phyloP scores from a whole-genome alignment of 1,139 yeast species.

The Magnusiomyces suaveolens region DNA sequence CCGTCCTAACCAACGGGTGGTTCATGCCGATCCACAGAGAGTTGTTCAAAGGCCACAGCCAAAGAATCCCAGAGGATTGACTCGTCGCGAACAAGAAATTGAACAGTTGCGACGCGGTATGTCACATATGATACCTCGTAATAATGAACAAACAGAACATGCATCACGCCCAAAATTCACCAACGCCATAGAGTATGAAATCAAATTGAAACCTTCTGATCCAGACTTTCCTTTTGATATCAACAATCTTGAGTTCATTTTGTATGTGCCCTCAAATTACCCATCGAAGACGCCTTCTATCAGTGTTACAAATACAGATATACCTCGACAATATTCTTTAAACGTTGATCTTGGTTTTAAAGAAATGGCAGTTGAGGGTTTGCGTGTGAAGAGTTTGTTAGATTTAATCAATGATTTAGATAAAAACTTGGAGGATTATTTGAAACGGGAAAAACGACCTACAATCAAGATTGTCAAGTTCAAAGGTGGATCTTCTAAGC shows the following conservation, averaged over 20 bases:
- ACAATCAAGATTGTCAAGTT: constrained; percentile 42
- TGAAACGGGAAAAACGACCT: constrained; percentile 50
- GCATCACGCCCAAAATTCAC: background rate
- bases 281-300: constrained; percentile 35
- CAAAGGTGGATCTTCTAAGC: constrained; percentile 13
- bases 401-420: constrained; percentile 51
- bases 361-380: constrained; percentile 39
- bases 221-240: constrained; percentile 69
- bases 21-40: constrained; percentile 11
- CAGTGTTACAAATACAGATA: constrained; percentile 50
- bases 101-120: constrained; percentile 12
- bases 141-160: constrained; percentile 6
- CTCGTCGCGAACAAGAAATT: constrained; percentile 16
- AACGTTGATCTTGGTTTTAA: constrained; percentile 59
- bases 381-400: constrained; percentile 33
- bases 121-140: background rate
- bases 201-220: constrained; percentile 45
- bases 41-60: constrained; percentile 20
- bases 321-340: constrained; percentile 61
- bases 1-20: constrained; percentile 12
- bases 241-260: constrained; percentile 40
- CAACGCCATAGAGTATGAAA: constrained; percentile 11
- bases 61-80: constrained; percentile 14
- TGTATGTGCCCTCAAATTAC: constrained; percentile 48
- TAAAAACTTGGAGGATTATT: constrained; percentile 46